phyloP scores from a whole-genome alignment of 176 grass and related monocot genomes.

The Oryza glaberrima region DNA sequence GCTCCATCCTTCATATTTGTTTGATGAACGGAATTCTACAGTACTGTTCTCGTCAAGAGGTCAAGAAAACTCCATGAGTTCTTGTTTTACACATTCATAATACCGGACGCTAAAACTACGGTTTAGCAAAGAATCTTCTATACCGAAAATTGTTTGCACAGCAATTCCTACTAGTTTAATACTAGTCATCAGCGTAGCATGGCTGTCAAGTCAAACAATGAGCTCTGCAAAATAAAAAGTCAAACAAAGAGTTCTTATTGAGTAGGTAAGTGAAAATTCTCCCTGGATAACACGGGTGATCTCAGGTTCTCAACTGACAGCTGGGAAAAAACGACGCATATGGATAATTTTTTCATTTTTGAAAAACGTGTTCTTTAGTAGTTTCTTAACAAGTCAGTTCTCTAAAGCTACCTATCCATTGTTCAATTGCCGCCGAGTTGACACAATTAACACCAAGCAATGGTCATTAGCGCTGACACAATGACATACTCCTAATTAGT shows the following conservation, averaged over 20 bases:
- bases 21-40: background rate
- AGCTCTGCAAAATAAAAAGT: background rate
- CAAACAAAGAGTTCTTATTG: background rate
- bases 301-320: background rate
- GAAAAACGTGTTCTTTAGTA: background rate
- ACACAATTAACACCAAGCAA: background rate
- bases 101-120: background rate
- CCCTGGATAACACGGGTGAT: background rate
- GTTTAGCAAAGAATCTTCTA: background rate
- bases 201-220: background rate
- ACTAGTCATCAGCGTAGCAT: background rate
- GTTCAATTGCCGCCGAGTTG: constrained; percentile 2
- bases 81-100: background rate
- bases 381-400: background rate
- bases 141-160: background rate
- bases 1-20: background rate
- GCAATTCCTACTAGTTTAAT: background rate
- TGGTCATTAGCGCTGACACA: background rate
- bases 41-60: background rate
- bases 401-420: background rate
- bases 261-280: background rate
- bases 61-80: background rate
- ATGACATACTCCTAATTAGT: background rate
- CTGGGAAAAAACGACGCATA: background rate
- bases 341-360: background rate